Percentiles rank a stretch among this genome's conserved stretches.
Conservation (phyloP, 2,329 filamentous ascomycete species). For the Neocucurbitaria cava region DNA sequence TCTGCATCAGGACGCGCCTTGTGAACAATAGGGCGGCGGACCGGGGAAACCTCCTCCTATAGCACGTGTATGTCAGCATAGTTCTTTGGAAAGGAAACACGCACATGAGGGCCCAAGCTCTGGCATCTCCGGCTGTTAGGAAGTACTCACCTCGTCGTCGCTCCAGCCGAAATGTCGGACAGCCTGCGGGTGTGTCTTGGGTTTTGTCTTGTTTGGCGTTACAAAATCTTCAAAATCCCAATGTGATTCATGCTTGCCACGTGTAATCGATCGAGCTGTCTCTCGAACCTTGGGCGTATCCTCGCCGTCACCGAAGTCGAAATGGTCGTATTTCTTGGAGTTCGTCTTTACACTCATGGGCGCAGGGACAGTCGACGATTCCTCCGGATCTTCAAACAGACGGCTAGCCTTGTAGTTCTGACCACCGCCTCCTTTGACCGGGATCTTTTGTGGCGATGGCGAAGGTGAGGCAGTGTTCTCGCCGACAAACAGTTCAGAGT, state of each 20-base stretch:
- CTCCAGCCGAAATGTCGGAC: constrained; percentile 79
- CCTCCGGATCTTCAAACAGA: constrained; percentile 64
- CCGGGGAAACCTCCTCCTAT: constrained; percentile 65
- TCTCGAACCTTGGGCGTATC: constrained; percentile 41
- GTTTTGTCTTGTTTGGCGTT: constrained; percentile 78
- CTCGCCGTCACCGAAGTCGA: constrained; percentile 76
- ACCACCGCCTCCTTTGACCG: constrained; percentile 54
- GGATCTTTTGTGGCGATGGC: constrained; percentile 52
- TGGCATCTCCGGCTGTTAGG: constrained; percentile 22
- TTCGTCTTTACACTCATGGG: constrained; percentile 66
- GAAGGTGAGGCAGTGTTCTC: constrained; percentile 53
- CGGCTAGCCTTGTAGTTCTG: constrained; percentile 62
- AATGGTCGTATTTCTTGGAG: constrained; percentile 83
- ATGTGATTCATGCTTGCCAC: constrained; percentile 70
- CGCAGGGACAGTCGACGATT: constrained; percentile 28
- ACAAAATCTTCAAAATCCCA: constrained; percentile 91
- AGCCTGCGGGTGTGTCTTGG: constrained; percentile 71
- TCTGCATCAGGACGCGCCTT: constrained; percentile 81
- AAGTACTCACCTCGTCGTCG: constrained; percentile 64
- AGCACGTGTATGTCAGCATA: constrained; percentile 25
- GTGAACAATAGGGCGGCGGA: constrained; percentile 63
- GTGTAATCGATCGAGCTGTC: constrained; percentile 28
- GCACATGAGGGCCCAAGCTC: constrained; percentile 15
- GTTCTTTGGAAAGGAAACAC: not conserved
- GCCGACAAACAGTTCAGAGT: constrained; percentile 72